phyloP scores from a whole-genome alignment of 805 yeast genomes.

The Wickerhamiella australiensis region DNA sequence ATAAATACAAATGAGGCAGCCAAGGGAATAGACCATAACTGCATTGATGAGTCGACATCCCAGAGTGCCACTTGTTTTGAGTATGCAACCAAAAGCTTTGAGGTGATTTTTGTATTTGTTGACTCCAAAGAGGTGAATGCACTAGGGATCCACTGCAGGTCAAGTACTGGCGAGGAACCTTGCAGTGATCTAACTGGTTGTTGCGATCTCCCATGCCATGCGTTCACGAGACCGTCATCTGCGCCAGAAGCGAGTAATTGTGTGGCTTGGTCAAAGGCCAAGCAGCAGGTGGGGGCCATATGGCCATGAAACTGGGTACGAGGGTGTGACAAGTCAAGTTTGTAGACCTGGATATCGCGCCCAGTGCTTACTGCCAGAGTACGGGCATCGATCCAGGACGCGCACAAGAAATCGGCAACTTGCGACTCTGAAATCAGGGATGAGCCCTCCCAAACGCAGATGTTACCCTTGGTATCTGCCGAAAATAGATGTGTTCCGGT shows the following conservation, averaged over 20 bases:
- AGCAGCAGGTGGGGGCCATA: conserved; percentile 41
- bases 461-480: conserved; percentile 42
- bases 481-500: conserved; percentile 45
- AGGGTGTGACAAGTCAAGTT: conserved; percentile 37
- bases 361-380: conserved; percentile 63
- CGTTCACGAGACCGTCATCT: conserved; percentile 59
- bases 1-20: neutral
- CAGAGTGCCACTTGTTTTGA: conserved; percentile 7
- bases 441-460: conserved; percentile 54
- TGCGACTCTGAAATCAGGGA: conserved; percentile 23
- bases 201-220: conserved; percentile 59
- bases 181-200: conserved; percentile 19
- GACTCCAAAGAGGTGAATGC: neutral
- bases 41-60: conserved; percentile 2
- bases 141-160: conserved; percentile 16
- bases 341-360: conserved; percentile 40
- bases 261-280: conserved; percentile 41
- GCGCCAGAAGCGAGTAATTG: conserved; percentile 60
- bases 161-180: conserved; percentile 24
- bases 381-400: conserved; percentile 56
- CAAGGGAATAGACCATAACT: conserved; percentile 11
- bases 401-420: conserved; percentile 12
- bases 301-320: conserved; percentile 54
- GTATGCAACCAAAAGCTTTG: conserved; percentile 15
- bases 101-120: conserved; percentile 8